A percentile compares a stretch with the other conserved stretches of the same genome.
phyloP scores from a whole-genome alignment of 2,329 filamentous ascomycete genomes.

The Claviceps sp. region DNA sequence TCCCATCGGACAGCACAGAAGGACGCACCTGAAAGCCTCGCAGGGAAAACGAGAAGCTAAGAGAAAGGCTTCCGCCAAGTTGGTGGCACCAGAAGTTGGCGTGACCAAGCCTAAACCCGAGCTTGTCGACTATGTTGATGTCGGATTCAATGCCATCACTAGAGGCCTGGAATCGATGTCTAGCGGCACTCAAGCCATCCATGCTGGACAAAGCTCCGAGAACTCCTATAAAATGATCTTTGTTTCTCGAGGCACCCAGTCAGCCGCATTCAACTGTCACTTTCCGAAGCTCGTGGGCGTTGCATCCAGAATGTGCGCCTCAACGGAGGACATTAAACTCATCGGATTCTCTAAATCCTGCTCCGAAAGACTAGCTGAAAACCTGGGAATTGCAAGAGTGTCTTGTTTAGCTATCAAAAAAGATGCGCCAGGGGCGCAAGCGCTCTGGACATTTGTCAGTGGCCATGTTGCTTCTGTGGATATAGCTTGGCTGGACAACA shows the following conservation, averaged over 20 bases:
- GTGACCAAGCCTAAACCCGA: constrained; percentile 27
- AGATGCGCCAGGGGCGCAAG: constrained; percentile 41
- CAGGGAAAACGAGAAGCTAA: constrained; percentile 43
- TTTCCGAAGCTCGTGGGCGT: constrained; percentile 41
- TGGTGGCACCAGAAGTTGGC: constrained; percentile 7
- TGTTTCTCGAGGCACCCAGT: constrained; percentile 42
- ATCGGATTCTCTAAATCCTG: constrained; percentile 48
- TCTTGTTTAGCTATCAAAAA: constrained; percentile 48
- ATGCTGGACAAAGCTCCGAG: not conserved
- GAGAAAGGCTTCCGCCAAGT: constrained; percentile 25
- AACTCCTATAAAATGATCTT: constrained; percentile 40
- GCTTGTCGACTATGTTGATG: constrained; percentile 42
- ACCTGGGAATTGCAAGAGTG: constrained; percentile 48
- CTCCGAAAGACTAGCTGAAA: constrained; percentile 41
- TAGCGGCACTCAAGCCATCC: not conserved
- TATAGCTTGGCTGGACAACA: constrained; percentile 35
- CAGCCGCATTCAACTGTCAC: constrained; percentile 45
- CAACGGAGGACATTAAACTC: constrained; percentile 34
- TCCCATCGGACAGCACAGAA: constrained; percentile 50
- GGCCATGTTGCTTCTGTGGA: constrained; percentile 38
- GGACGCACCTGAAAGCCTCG: constrained; percentile 38
- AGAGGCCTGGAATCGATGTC: constrained; percentile 38
- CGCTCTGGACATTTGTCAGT: constrained; percentile 42
- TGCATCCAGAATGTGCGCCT: constrained; percentile 29
- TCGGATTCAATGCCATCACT: constrained; percentile 52